These are phyloP conservation scores for Cardiospermum halicacabum DNA, from an alignment of 345 rosid species.

Conservation along the genomic window DNA sequence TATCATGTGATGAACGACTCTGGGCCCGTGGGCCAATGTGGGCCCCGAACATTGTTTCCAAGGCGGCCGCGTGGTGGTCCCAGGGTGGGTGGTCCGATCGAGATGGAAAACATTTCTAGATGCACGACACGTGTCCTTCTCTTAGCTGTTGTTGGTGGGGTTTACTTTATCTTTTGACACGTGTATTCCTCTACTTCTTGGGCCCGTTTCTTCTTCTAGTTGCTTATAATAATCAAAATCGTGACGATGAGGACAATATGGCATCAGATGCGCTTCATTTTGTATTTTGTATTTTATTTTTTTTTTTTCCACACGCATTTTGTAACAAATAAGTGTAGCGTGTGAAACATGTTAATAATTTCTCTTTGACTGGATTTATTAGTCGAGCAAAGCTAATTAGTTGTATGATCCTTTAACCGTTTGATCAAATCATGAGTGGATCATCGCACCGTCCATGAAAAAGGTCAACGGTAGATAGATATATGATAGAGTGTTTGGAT, in stretches of 20 bases:
- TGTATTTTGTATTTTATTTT: not conserved
- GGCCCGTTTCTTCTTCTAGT: conserved; percentile 1
- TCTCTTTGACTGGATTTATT: not conserved
- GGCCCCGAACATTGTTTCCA: conserved; percentile 32
- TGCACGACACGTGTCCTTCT: conserved; percentile 23
- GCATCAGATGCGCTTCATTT: conserved; percentile 12
- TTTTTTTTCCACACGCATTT: not conserved
- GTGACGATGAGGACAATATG: not conserved
- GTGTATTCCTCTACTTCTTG: not conserved
- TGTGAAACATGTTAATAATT: not conserved
- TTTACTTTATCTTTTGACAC: conserved; percentile 10
- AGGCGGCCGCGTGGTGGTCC: conserved; percentile 57
- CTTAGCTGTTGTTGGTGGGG: conserved; percentile 14
- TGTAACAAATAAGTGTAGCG: conserved; percentile 5
- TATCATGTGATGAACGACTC: conserved; percentile 34
- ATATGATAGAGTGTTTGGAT: too few relatives aligned
- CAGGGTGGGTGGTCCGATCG: conserved; percentile 40
- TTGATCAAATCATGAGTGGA: not conserved
- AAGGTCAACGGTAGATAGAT: conserved; percentile 5
- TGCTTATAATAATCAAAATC: not conserved
- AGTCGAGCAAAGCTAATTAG: not conserved
- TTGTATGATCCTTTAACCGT: too few relatives aligned
- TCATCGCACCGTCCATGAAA: not conserved
- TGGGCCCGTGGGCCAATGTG: conserved; percentile 29
- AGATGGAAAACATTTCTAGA: conserved; percentile 16